Conservation (phyloP, 495 filamentous ascomycete genomes). For the Aspergillus ellipticus region DNA sequence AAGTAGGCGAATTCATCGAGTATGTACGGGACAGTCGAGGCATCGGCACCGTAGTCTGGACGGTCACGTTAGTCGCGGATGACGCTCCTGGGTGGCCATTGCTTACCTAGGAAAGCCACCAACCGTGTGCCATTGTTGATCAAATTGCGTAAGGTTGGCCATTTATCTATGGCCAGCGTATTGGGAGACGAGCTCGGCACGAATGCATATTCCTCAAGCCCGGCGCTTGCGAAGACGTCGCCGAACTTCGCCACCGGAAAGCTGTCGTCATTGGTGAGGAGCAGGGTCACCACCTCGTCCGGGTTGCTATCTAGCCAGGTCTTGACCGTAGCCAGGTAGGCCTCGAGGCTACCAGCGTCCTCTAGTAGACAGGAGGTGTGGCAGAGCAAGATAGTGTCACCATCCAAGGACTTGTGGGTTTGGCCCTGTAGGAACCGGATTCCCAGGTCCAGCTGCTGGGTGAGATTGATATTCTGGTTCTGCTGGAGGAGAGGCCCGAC, state of each 20-base stretch:
- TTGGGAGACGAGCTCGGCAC: slow-evolving; percentile 34
- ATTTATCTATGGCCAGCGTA: slow-evolving; percentile 35
- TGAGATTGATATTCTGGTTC: slow-evolving; percentile 64
- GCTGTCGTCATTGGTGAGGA: slow-evolving; percentile 65
- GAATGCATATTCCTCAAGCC: slow-evolving; percentile 58
- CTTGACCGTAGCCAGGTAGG: slow-evolving; percentile 56
- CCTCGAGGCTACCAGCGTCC: slow-evolving; percentile 57
- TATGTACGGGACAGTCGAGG: slow-evolving; percentile 54
- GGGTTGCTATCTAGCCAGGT: slow-evolving; percentile 62
- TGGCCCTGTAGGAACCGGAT: slow-evolving; percentile 68
- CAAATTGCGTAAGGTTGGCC: slow-evolving; percentile 63
- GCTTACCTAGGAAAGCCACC: slow-evolving; percentile 56
- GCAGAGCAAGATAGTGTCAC: slow-evolving; percentile 56
- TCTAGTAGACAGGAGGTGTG: slow-evolving; percentile 62
- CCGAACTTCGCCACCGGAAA: slow-evolving; percentile 47
- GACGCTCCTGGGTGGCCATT: background rate
- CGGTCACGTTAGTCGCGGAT: background rate
- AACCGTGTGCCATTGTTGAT: slow-evolving; percentile 58
- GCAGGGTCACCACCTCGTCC: slow-evolving; percentile 65
- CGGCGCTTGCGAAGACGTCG: slow-evolving; percentile 48
- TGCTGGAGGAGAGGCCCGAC: slow-evolving; percentile 56
- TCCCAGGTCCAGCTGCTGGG: slow-evolving; percentile 62
- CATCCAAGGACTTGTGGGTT: slow-evolving; percentile 49
- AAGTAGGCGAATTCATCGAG: slow-evolving; percentile 65
- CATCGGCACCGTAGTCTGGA: slow-evolving; percentile 46